phyloP scores from a whole-genome alignment of 176 grass and related monocot species.

The Lolium perenne region DNA sequence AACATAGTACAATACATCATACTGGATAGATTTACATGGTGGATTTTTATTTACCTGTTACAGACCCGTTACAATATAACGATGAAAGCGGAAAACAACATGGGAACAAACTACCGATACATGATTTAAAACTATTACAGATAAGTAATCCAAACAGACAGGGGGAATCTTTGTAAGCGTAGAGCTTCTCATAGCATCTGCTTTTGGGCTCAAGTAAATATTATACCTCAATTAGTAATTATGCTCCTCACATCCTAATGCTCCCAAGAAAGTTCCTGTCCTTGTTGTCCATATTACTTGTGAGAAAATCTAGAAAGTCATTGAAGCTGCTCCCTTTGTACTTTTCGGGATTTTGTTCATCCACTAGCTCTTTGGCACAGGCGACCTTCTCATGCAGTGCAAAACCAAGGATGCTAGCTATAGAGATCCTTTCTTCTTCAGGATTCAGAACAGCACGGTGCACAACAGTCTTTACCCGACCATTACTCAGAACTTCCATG shows the following conservation, averaged over 20 bases:
- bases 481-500: constrained; percentile 77
- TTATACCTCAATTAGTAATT: neutral
- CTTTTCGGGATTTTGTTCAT: constrained; percentile 52
- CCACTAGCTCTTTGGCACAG: constrained; percentile 53
- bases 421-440: constrained; percentile 54
- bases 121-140: neutral
- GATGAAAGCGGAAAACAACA: constrained; percentile 20
- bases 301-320: constrained; percentile 72
- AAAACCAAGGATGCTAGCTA: constrained; percentile 77
- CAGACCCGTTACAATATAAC: neutral
- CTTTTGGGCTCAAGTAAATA: constrained; percentile 19
- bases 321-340: constrained; percentile 71
- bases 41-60: constrained; percentile 24
- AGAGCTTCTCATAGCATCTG: neutral
- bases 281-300: constrained; percentile 13
- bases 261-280: constrained; percentile 60
- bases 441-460: constrained; percentile 60
- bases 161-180: neutral
- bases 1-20: neutral
- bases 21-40: constrained; percentile 6
- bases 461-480: constrained; percentile 54
- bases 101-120: neutral
- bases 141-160: constrained; percentile 12
- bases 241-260: constrained; percentile 40
- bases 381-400: constrained; percentile 65